phyloP scores from a whole-genome alignment of 257 asterid species.

The Nyctanthes arbortristis region DNA sequence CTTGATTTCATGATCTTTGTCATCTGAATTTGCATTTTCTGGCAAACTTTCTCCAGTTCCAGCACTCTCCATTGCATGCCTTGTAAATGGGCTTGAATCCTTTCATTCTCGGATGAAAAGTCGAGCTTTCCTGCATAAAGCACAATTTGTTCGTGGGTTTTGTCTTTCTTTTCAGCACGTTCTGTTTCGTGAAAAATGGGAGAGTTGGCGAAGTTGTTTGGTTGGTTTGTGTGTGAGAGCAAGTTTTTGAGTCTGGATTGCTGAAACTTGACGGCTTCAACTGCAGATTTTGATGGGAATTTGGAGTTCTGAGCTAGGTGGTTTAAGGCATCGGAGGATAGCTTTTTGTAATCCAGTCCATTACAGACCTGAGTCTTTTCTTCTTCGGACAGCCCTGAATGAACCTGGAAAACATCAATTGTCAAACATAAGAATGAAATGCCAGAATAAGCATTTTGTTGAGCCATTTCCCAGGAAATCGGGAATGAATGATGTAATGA shows the following conservation, averaged over 20 bases:
- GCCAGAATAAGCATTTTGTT: neutral
- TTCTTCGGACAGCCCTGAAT: slow-evolving; percentile 64
- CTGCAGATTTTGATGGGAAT: slow-evolving; percentile 63
- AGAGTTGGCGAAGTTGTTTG: slow-evolving; percentile 18
- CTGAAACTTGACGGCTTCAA: slow-evolving; percentile 61
- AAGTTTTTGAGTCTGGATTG: slow-evolving; percentile 63
- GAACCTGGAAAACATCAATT: slow-evolving; percentile 47
- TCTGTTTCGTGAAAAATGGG: slow-evolving; percentile 25
- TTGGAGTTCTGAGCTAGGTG: slow-evolving; percentile 59
- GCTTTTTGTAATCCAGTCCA: slow-evolving; percentile 65
- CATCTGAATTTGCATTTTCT: slow-evolving; percentile 77
- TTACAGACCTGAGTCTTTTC: slow-evolving; percentile 53
- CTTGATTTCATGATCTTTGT: slow-evolving; percentile 70
- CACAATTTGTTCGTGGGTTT: slow-evolving; percentile 57
- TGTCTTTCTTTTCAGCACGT: slow-evolving; percentile 24
- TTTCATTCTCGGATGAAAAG: slow-evolving; percentile 61
- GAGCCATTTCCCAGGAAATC: neutral
- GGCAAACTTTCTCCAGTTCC: slow-evolving; percentile 76
- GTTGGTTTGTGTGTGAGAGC: slow-evolving; percentile 51
- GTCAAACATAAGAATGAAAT: neutral
- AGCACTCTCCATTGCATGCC: slow-evolving; percentile 88
- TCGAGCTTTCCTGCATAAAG: slow-evolving; percentile 65
- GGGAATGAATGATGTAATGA: neutral
- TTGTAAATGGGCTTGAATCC: slow-evolving; percentile 65
- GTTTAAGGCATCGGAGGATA: slow-evolving; percentile 58